Base-by-base conservation (phyloP, 2,329 filamentous ascomycete species). In the Dothideomycetidae sp. region DNA sequence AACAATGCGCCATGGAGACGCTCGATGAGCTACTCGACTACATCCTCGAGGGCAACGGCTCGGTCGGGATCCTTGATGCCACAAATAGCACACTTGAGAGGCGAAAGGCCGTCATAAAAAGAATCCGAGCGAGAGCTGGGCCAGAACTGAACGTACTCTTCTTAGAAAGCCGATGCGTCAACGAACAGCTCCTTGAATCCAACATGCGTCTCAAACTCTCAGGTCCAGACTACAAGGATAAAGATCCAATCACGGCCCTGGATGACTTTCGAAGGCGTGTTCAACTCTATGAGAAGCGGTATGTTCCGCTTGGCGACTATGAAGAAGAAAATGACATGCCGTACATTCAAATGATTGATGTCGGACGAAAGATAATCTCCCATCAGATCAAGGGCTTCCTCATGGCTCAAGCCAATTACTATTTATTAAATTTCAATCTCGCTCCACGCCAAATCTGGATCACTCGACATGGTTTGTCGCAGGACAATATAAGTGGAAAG, bases 391-490 rank as follows among this genome's bases (percentile, higher is more conserved):
- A 80, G 47, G 90, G 90, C 4, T 98, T 98, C 58, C 68, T 98
- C 33, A 85, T 85, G 40, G 82, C 81, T 28, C 83, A 90, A 44
- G 90, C 93, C 39, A 85, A 90, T 40, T 93, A 86, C 46, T 98
- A 96, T 52, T 70, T 98, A 7, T 80, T 90, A 31, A 96, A 93
- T 49, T 98, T 98, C 68, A 96, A 98, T 50, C 71, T 98, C 11
- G 83, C 88, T 0, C 86, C 90, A 1, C 73, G 90, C 38, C 88
- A 94, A 58, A 96, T 98, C 43, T 98, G 90, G 90, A 92, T 98
- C 53, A 96, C 90, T 2, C 70, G 90, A 35, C 90, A 96, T 53
- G 90, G 90, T 29, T 82, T 94, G 59, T 94, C 85, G 40, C 56
- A 73, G 43, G 90, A 98, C 56, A 94, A 98, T 53, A 69, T 81